Conservation (phyloP, 2,329 filamentous ascomycete genomes). For the Aspergillus floridensis region DNA sequence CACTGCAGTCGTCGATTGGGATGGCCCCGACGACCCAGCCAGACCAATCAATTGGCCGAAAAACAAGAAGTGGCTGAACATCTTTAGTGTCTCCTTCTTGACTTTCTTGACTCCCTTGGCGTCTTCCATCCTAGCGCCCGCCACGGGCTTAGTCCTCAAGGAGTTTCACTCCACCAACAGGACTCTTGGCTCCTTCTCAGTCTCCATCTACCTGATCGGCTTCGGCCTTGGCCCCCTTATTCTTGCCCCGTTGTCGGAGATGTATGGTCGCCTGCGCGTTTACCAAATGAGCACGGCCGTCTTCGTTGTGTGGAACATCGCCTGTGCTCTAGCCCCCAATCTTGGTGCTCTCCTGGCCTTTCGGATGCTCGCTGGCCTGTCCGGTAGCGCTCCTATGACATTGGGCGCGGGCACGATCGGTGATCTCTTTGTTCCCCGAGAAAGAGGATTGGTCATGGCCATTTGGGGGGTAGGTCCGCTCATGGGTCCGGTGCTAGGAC, state of each 20-base stretch:
- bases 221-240: conserved; percentile 41
- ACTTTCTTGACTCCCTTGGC: not conserved
- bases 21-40: not conserved
- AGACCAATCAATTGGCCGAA: conserved; percentile 3
- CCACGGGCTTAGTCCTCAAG: conserved; percentile 49
- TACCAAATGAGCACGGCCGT: conserved; percentile 55
- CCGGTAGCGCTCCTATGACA: conserved; percentile 44
- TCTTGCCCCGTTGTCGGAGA: conserved; percentile 30
- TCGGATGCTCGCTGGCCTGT: conserved; percentile 41
- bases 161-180: conserved; percentile 51
- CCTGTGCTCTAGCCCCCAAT: conserved; percentile 52
- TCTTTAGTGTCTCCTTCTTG: not conserved
- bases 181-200: conserved; percentile 50
- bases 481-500: conserved; percentile 50
- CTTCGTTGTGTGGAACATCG: conserved; percentile 58
- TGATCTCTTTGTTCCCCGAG: conserved; percentile 47
- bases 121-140: conserved; percentile 57
- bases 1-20: not conserved
- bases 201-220: conserved; percentile 52
- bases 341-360: conserved; percentile 34
- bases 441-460: conserved; percentile 50
- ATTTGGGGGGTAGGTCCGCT: conserved; percentile 50
- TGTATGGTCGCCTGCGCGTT: conserved; percentile 46
- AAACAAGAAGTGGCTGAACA: not conserved
- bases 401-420: conserved; percentile 52